Conservation (phyloP, 768 basidiomycete genomes). For the Leccinum subtestaceum region DNA sequence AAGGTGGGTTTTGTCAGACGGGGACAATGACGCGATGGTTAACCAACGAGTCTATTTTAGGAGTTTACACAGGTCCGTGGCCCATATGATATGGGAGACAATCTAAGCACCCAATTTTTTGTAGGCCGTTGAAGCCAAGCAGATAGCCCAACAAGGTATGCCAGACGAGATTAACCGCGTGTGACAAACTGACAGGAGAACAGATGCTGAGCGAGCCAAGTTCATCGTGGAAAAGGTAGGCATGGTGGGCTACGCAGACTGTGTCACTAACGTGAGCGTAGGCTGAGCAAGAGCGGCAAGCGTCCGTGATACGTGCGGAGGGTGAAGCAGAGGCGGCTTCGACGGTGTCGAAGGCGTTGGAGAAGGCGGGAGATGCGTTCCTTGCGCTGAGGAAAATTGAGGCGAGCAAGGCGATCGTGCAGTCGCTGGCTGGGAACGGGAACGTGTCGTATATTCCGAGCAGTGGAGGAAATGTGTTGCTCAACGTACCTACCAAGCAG, state of each 20-base stretch:
- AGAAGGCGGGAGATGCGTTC: slow-evolving; percentile 95
- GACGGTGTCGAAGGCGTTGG: slow-evolving; percentile 87
- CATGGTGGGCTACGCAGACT: background rate
- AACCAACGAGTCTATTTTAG: slow-evolving; percentile 36
- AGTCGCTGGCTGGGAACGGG: slow-evolving; percentile 70
- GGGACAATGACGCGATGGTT: background rate
- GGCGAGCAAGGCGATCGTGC: slow-evolving; percentile 95
- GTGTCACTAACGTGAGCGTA: slow-evolving; percentile 34
- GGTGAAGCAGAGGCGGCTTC: slow-evolving; percentile 97
- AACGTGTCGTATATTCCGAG: slow-evolving; percentile 92
- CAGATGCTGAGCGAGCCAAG: slow-evolving; percentile 97
- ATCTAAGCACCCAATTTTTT: background rate
- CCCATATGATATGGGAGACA: background rate
- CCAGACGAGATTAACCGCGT: background rate
- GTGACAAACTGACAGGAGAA: slow-evolving; percentile 14
- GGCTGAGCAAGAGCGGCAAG: slow-evolving; percentile 99
- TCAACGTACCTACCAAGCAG: slow-evolving; percentile 69
- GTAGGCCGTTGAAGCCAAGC: slow-evolving; percentile 97
- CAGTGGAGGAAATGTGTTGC: slow-evolving; percentile 72
- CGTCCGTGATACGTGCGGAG: slow-evolving; percentile 95
- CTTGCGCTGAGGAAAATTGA: slow-evolving; percentile 95
- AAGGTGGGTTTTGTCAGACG: slow-evolving; percentile 47
- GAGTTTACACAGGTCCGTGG: slow-evolving; percentile 73
- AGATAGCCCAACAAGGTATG: slow-evolving; percentile 96
- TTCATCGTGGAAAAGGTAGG: slow-evolving; percentile 97